These are phyloP conservation scores for Polysphondylium violaceum DNA, from an alignment of 78 protist genomes.

Conservation along the genomic window DNA sequence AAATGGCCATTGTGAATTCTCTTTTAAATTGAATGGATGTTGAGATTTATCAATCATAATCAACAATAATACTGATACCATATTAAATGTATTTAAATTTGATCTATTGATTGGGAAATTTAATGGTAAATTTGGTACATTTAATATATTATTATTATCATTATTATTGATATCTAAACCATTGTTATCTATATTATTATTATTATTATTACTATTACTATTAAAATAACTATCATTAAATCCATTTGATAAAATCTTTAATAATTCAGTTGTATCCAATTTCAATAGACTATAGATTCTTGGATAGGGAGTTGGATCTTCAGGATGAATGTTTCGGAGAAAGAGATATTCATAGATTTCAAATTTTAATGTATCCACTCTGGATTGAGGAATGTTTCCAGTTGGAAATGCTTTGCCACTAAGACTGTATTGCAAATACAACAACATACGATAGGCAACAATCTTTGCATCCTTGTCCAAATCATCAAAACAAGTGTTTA, in stretches of 20 bases:
- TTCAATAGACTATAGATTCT: constrained; percentile 45
- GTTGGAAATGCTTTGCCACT: constrained; percentile 78
- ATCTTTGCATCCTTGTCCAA: background rate
- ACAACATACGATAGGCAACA: constrained; percentile 72
- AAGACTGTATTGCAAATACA: constrained; percentile 38
- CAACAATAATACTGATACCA: constrained; percentile 59
- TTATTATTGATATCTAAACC: background rate
- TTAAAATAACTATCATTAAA: constrained; percentile 43
- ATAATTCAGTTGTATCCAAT: constrained; percentile 39
- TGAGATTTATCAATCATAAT: constrained; percentile 56
- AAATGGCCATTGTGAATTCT: constrained; percentile 55
- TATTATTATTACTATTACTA: background rate
- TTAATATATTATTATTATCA: background rate
- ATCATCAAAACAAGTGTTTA: constrained; percentile 4
- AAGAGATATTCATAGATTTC: constrained; percentile 46
- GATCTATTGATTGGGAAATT: constrained; percentile 37
- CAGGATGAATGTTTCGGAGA: constrained; percentile 56
- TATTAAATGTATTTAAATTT: constrained; percentile 21
- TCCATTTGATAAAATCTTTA: constrained; percentile 43
- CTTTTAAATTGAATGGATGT: constrained; percentile 25
- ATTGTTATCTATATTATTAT: background rate
- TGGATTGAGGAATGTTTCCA: constrained; percentile 26
- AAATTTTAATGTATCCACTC: constrained; percentile 39
- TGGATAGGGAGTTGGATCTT: constrained; percentile 77
- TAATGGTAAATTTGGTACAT: constrained; percentile 60